Percentiles rank a stretch among this genome's conserved stretches.
phyloP scores from a whole-genome alignment of 208 protist genomes.

The Acanthamoeba sp. region DNA sequence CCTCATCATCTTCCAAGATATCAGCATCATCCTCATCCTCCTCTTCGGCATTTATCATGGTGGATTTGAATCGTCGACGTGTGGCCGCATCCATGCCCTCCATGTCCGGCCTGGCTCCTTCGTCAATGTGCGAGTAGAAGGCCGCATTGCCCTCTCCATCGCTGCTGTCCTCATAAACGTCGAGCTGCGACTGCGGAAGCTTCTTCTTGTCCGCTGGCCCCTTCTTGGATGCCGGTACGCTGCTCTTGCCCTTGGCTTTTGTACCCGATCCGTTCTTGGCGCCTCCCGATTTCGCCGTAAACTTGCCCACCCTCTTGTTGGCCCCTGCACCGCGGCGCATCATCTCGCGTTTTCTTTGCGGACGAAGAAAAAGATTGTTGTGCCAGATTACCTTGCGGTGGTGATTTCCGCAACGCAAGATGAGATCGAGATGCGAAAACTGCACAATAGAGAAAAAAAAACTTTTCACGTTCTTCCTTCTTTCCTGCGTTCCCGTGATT shows the following conservation, averaged over 20 bases:
- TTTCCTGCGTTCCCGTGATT: not conserved
- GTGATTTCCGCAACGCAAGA: not conserved
- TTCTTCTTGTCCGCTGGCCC: not conserved
- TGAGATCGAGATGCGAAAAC: not conserved
- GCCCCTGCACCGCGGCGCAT: not conserved
- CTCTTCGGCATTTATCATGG: slow-evolving; percentile 13
- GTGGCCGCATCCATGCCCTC: slow-evolving; percentile 22
- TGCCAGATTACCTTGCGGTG: not conserved
- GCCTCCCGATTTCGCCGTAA: not conserved
- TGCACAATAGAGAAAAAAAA: not conserved
- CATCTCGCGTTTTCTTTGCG: not conserved
- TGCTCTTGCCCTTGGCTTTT: not conserved
- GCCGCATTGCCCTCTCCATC: slow-evolving; percentile 49
- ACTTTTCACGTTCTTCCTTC: not conserved
- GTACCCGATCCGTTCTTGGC: not conserved
- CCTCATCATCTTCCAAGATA: slow-evolving; percentile 61
- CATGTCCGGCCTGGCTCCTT: slow-evolving; percentile 26
- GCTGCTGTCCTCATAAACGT: slow-evolving; percentile 64
- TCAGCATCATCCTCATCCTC: not conserved
- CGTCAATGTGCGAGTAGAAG: slow-evolving; percentile 52
- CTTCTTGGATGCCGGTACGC: not conserved
- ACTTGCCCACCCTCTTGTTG: not conserved
- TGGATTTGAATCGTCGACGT: slow-evolving; percentile 10
- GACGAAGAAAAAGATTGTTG: too few species aligned
- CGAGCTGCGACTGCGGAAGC: not conserved